phyloP scores from a whole-genome alignment of 2,329 filamentous ascomycete genomes.

The Colletotrichum sp. region DNA sequence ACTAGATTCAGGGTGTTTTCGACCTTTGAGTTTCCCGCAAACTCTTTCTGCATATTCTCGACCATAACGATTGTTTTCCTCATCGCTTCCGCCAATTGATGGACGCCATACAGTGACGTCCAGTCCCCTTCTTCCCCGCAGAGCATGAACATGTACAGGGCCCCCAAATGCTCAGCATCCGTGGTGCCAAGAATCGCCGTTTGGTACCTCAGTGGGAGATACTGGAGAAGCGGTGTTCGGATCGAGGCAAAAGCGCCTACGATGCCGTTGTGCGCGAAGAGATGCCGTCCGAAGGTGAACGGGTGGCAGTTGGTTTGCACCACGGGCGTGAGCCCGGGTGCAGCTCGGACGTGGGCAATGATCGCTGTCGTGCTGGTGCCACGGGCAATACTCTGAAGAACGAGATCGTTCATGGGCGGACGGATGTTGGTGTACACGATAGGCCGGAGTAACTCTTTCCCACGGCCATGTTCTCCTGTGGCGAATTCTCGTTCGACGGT shows the following conservation, averaged over 20 bases:
- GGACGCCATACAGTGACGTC: neutral
- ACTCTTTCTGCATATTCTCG: conserved; percentile 7
- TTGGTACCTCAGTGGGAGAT: conserved; percentile 11
- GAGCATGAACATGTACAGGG: conserved; percentile 6
- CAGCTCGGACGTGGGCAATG: conserved; percentile 9
- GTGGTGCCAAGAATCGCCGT: conserved; percentile 9
- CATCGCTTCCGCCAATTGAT: conserved; percentile 5
- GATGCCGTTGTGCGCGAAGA: conserved; percentile 17
- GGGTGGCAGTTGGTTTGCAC: conserved; percentile 17
- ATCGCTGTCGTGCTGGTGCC: conserved; percentile 9
- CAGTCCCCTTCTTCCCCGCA: conserved; percentile 11
- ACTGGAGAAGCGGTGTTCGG: neutral
- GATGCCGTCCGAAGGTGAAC: conserved; percentile 7
- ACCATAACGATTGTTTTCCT: conserved; percentile 1
- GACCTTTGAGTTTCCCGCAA: neutral
- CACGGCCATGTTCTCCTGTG: neutral
- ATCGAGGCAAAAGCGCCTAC: conserved; percentile 2
- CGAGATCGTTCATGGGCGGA: conserved; percentile 11
- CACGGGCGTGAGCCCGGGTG: neutral
- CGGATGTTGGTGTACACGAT: conserved; percentile 13
- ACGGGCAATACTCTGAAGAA: conserved; percentile 5
- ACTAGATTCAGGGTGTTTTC: neutral
- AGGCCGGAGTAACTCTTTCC: neutral
- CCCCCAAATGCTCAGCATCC: conserved; percentile 6
- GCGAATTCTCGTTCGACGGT: conserved; percentile 1